Evolutionary conservation across 306 rosid species (phyloP).

Genomic region (Glycine tomentella): DNA sequence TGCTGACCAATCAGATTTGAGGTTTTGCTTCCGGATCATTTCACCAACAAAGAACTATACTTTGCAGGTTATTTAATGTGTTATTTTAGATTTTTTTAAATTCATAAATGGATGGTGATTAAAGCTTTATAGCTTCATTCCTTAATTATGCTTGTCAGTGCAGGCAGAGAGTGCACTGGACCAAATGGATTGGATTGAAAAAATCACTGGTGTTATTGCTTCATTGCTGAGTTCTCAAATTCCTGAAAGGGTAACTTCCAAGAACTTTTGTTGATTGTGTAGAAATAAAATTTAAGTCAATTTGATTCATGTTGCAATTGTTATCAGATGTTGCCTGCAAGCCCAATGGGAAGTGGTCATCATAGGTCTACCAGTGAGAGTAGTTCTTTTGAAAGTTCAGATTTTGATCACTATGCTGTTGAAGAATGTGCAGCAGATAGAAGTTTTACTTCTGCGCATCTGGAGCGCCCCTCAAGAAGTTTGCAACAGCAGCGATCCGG

Average conservation of each 20-base stretch:
- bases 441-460: conserved; percentile 60
- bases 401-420: conserved; percentile 79
- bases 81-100: conserved; percentile 4
- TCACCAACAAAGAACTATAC: conserved; percentile 99
- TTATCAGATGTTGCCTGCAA: conserved; percentile 81
- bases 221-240: conserved; percentile 95
- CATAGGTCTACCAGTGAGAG: conserved; percentile 96
- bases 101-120: conserved; percentile 34
- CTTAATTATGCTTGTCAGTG: conserved; percentile 80
- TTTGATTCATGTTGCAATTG: conserved; percentile 45
- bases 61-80: conserved; percentile 77
- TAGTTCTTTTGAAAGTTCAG: conserved; percentile 98
- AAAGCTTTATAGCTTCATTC: conserved; percentile 50
- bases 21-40: conserved; percentile 99
- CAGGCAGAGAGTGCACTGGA: conserved; percentile 99
- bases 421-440: conserved; percentile 87
- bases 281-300: conserved; percentile 38
- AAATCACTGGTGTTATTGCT: conserved; percentile 99
- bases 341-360: conserved; percentile 98
- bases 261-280: conserved; percentile 29
- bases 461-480: conserved; percentile 78
- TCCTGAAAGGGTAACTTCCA: conserved; percentile 87
- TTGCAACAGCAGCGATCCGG: conserved; percentile 81
- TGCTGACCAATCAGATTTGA: conserved; percentile 97
- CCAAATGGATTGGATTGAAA: conserved; percentile 99